phyloP scores from a whole-genome alignment of 2,329 filamentous ascomycete genomes.

The Alternaria novae-zelandiae region DNA sequence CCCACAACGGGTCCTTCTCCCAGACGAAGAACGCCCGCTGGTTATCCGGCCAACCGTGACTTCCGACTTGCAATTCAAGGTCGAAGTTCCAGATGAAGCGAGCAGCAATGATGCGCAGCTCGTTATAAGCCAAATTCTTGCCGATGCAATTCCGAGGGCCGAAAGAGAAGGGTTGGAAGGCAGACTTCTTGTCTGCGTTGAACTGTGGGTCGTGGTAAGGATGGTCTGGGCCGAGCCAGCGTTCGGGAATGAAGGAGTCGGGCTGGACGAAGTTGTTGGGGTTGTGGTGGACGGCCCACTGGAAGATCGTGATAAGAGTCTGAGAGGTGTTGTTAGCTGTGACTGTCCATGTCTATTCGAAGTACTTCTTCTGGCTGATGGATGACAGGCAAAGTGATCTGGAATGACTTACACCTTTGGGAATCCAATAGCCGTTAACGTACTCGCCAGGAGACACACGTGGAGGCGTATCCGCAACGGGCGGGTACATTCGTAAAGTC shows the following conservation, averaged over 20 bases:
- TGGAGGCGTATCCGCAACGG: slow-evolving; percentile 6
- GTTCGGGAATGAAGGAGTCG: slow-evolving; percentile 27
- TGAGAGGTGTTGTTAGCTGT: background rate
- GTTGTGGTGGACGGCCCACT: slow-evolving; percentile 22
- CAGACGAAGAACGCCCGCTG: background rate
- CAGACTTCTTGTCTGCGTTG: slow-evolving; percentile 32
- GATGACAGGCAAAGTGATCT: background rate
- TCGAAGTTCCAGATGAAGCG: slow-evolving; percentile 51
- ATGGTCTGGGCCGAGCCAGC: slow-evolving; percentile 23
- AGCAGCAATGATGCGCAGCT: slow-evolving; percentile 47
- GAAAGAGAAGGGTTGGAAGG: slow-evolving; percentile 31
- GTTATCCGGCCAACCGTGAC: background rate
- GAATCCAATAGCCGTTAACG: slow-evolving; percentile 19
- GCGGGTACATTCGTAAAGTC: slow-evolving; percentile 23
- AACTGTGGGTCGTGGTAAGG: slow-evolving; percentile 18
- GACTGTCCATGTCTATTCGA: background rate
- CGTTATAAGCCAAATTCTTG: slow-evolving; percentile 43
- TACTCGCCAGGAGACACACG: slow-evolving; percentile 15
- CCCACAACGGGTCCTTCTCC: background rate
- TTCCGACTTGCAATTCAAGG: slow-evolving; percentile 17
- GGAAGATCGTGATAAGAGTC: slow-evolving; percentile 17
- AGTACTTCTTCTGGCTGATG: background rate
- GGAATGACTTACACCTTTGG: slow-evolving; percentile 16
- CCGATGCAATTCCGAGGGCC: slow-evolving; percentile 24
- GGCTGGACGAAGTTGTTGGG: slow-evolving; percentile 30